Evolutionary conservation across 176 grass and related monocot genomes (phyloP), one percentile per base, ranked within the genome.

Genomic region (Elaeis guineensis): DNA sequence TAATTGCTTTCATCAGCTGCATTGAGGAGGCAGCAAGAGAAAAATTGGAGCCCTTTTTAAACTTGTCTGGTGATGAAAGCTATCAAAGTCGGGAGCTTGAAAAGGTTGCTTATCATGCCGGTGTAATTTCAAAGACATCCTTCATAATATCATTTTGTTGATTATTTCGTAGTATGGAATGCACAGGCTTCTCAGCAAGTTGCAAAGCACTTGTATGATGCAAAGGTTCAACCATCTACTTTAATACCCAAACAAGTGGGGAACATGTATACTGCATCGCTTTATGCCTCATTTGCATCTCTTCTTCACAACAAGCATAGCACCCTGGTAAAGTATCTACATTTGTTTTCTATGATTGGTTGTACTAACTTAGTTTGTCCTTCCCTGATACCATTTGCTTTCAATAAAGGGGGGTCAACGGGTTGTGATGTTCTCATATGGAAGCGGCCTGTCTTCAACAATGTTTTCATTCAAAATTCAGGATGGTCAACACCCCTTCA

Each of bases 171-270:
- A 63, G 16, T 63, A 64, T 35, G 32, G 11, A 70, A 77, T 77
- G 60, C 28, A 59, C 78, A 92, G 93, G 80, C 68, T 50, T 98
- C 93, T 71, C 93, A 98, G 68, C 93, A 92, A 92, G 81, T 98
- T 62, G 81, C 84, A 17, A 98, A 92, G 55, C 32, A 76, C 55
- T 55, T 98, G 60, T 97, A 92, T 76, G 81, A 83, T 49, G 64
- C 51, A 57, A 97, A 89, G 85, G 81, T 97, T 66, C 84, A 85
- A 57, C 87, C 86, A 15, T 66, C 82, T 48, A 95, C 82, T 25
- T 61, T 95, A 22, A 56, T 89, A 55, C 77, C 86, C 32, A 89
- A 86, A 79, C 63, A 89, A 95, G 74, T 89, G 49, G 85, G 82
- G 18, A 86, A 95, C 61, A 86, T 89, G 86, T 84, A 86, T 69